These are phyloP conservation scores for Closterium sp. DNA, from an alignment of 139 green algal species.

Conservation along the genomic window DNA sequence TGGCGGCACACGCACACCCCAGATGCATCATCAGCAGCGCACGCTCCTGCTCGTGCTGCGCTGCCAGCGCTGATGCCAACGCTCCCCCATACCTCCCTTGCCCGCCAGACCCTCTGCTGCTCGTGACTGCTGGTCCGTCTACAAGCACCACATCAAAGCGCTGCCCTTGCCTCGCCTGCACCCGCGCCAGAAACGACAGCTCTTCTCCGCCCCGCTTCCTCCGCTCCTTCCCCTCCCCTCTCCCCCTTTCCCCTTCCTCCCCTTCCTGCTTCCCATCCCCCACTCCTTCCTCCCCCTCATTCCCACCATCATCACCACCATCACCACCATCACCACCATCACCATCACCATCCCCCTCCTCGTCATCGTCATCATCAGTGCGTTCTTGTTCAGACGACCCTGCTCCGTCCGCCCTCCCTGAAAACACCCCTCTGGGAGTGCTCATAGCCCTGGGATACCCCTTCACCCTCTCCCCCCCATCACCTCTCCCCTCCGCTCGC, in stretches of 20 bases:
- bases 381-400: background rate
- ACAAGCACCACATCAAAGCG: background rate
- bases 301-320: background rate
- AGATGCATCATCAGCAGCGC: slow-evolving; percentile 29
- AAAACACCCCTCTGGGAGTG: background rate
- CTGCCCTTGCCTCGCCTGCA: background rate
- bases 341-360: background rate
- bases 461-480: background rate
- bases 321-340: background rate
- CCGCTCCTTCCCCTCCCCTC: background rate
- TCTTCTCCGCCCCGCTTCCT: background rate
- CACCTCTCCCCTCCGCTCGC: background rate
- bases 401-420: background rate
- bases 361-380: background rate
- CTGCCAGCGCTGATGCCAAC: background rate
- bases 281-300: background rate
- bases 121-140: background rate
- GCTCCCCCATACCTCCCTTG: background rate
- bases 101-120: background rate
- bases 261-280: background rate
- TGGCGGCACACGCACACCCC: slow-evolving; percentile 15
- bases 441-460: background rate
- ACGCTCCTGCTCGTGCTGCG: slow-evolving; percentile 4
- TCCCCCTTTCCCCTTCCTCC: background rate
- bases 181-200: background rate